A percentile compares a stretch with the other conserved stretches of the same genome.
phyloP scores from a whole-genome alignment of 106 monocot genomes.

The Apostasia shenzhenica region DNA sequence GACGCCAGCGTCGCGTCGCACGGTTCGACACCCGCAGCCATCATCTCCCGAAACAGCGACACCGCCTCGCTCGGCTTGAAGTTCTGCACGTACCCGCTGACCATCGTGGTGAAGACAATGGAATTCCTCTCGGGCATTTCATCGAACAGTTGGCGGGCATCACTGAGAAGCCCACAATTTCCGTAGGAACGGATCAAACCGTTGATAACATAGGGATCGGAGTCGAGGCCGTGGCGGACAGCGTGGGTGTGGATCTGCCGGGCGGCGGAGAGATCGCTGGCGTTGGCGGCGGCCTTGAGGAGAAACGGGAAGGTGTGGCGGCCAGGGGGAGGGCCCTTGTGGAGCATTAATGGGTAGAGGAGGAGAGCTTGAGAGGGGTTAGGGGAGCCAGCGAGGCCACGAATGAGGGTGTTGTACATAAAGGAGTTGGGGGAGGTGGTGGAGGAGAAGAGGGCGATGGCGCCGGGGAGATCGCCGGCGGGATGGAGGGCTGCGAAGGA shows the following conservation, averaged over 20 bases:
- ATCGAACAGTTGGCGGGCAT: conserved; percentile 54
- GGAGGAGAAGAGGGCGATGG: conserved; percentile 41
- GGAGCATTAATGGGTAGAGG: conserved; percentile 35
- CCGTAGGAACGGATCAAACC: conserved; percentile 43
- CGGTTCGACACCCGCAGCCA: conserved; percentile 33
- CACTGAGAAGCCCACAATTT: conserved; percentile 3
- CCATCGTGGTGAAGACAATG: conserved; percentile 66
- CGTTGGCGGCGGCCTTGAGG: conserved; percentile 52
- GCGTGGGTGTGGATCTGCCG: conserved; percentile 52
- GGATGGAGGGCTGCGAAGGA: conserved; percentile 40
- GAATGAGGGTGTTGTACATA: conserved; percentile 83
- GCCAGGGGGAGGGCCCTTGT: conserved; percentile 28
- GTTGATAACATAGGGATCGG: conserved; percentile 48
- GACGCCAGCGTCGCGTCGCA: conserved; percentile 47
- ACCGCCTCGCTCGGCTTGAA: conserved; percentile 23
- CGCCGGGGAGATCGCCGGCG: conserved; percentile 33
- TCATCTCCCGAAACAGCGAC: conserved; percentile 41
- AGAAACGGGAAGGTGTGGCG: conserved; percentile 81
- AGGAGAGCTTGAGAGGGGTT: conserved; percentile 30
- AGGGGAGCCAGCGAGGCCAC: conserved; percentile 37
- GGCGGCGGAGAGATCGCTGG: neutral
- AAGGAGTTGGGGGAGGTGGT: conserved; percentile 60
- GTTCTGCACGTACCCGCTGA: conserved; percentile 56
- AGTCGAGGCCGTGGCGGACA: conserved; percentile 29
- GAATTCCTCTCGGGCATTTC: conserved; percentile 33